Evolutionary conservation across 2,329 filamentous ascomycete species (phyloP).

Genomic region (Venturiaceae sp.): DNA sequence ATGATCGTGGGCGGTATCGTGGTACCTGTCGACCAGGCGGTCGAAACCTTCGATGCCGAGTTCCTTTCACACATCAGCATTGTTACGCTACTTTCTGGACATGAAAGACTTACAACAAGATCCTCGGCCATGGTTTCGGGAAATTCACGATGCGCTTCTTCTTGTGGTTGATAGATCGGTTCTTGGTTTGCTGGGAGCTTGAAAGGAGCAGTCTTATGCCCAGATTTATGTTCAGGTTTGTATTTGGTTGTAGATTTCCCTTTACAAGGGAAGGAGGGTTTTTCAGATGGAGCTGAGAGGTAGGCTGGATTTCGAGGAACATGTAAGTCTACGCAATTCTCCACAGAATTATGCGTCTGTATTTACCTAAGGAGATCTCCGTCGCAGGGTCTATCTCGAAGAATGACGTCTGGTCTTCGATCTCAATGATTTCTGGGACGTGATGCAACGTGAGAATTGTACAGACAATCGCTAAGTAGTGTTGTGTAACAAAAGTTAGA

Average conservation of each 20-base stretch:
- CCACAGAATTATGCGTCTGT: neutral
- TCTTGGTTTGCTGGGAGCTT: neutral
- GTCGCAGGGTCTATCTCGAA: neutral
- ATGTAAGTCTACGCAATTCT: neutral
- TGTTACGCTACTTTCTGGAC: neutral
- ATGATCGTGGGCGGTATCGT: slow-evolving; percentile 4
- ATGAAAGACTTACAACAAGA: neutral
- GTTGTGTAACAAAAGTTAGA: too few species aligned
- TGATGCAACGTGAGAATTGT: neutral
- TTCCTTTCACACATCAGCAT: neutral
- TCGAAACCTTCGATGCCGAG: slow-evolving; percentile 8
- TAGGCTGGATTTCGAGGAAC: neutral
- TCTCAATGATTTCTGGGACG: neutral
- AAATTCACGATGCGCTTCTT: neutral
- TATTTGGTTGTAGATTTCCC: neutral
- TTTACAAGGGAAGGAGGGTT: neutral
- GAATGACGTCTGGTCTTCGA: neutral
- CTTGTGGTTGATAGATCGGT: neutral
- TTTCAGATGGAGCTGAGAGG: neutral
- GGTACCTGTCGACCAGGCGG: neutral
- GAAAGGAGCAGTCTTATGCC: too few species aligned
- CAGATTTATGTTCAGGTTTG: too few species aligned
- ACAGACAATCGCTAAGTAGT: too few species aligned
- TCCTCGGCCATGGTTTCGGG: neutral
- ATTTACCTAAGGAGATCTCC: neutral